phyloP scores from a whole-genome alignment of 2,329 filamentous ascomycete genomes.

The Ceratocystis variospora region DNA sequence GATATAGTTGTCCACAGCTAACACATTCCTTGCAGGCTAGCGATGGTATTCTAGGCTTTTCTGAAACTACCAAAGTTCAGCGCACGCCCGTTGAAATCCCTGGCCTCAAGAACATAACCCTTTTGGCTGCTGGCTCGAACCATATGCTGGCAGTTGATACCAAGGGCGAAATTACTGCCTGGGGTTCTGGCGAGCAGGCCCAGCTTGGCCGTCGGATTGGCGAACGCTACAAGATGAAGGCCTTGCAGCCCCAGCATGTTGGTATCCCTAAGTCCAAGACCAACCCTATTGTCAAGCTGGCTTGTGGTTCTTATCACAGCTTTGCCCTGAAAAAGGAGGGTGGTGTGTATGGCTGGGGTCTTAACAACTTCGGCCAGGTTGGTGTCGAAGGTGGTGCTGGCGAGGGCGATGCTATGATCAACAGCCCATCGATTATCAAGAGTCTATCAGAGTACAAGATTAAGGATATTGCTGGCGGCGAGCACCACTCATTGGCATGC shows the following conservation, averaged over 20 bases:
- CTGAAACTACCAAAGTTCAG: conserved; percentile 38
- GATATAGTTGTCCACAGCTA: background rate
- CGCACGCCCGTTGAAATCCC: conserved; percentile 41
- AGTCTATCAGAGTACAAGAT: conserved; percentile 56
- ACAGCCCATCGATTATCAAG: conserved; percentile 51
- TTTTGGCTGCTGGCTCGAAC: conserved; percentile 54
- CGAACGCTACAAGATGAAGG: conserved; percentile 47
- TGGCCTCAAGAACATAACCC: conserved; percentile 50
- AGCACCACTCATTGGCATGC: conserved; percentile 60
- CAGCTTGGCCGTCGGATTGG: conserved; percentile 48
- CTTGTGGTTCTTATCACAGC: conserved; percentile 65
- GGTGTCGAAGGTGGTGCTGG: conserved; percentile 43
- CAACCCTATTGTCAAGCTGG: conserved; percentile 32
- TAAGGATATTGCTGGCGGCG: conserved; percentile 44
- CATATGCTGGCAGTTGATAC: conserved; percentile 55
- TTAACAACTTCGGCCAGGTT: conserved; percentile 78
- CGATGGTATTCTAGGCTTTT: conserved; percentile 53
- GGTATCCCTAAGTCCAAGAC: conserved; percentile 41
- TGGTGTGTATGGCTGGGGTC: conserved; percentile 65
- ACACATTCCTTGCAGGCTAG: conserved; percentile 27
- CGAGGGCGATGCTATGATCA: conserved; percentile 40
- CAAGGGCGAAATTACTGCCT: conserved; percentile 51
- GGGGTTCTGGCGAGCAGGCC: conserved; percentile 59
- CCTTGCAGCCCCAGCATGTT: conserved; percentile 46
- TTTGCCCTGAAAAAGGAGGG: conserved; percentile 63